These are phyloP conservation scores for Sporothrix pallida DNA, from an alignment of 2,329 filamentous ascomycete species.

Conservation along the genomic window DNA sequence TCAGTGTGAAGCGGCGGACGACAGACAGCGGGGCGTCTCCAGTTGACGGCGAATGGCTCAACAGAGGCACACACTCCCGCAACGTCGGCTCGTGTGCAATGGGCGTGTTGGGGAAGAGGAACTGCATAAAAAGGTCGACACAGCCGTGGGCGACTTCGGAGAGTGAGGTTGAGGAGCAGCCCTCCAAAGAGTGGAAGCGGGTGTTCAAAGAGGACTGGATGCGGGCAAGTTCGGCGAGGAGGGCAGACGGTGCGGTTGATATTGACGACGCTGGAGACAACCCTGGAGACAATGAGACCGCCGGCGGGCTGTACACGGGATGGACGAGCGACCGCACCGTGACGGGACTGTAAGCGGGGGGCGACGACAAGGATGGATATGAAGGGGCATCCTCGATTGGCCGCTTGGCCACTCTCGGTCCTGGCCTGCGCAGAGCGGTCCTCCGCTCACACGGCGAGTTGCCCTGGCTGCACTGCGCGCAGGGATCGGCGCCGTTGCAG, in stretches of 20 bases:
- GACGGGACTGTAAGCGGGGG: neutral
- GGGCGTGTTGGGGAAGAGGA: conserved; percentile 52
- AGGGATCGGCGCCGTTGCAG: conserved; percentile 14
- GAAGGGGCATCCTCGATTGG: neutral
- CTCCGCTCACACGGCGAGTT: conserved; percentile 14
- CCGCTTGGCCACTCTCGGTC: neutral
- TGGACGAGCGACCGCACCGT: too few species aligned
- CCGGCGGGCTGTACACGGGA: too few species aligned
- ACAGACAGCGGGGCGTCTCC: neutral
- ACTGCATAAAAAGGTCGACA: conserved; percentile 51
- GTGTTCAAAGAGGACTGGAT: neutral
- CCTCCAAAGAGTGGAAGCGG: neutral
- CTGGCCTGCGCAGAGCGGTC: neutral
- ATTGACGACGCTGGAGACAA: neutral
- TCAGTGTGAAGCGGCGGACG: conserved; percentile 10
- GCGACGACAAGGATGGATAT: too few species aligned
- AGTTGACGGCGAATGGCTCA: neutral
- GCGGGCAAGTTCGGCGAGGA: neutral
- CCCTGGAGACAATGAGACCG: neutral
- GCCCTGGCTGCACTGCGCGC: conserved; percentile 15
- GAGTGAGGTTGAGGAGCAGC: neutral
- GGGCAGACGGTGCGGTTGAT: neutral
- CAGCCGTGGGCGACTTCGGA: conserved; percentile 1
- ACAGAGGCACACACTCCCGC: conserved; percentile 35
- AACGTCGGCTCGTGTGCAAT: conserved; percentile 51